A percentile compares a stretch with the other conserved stretches of the same genome.
Evolutionary conservation across 306 rosid species (phyloP).

Genomic region (Dalbergia cultrata): DNA sequence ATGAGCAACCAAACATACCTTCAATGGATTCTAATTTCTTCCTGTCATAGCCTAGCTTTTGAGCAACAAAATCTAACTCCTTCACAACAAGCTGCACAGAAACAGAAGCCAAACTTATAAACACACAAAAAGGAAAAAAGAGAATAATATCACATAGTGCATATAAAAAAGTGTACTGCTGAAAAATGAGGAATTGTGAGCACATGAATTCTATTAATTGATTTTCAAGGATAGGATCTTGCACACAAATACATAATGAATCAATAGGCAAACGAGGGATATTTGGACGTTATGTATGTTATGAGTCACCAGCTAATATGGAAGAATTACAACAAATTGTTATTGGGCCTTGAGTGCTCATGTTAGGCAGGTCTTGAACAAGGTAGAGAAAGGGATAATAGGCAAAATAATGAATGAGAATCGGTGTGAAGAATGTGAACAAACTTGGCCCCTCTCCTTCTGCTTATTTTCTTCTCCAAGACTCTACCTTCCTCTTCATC

Average conservation of each 20-base stretch:
- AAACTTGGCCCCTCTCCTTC: too few relatives aligned
- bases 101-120: not conserved
- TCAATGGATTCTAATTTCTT: conserved; percentile 36
- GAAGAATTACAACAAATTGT: too few relatives aligned
- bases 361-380: too few relatives aligned
- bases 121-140: not conserved
- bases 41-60: conserved; percentile 21
- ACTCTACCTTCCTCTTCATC: too few relatives aligned
- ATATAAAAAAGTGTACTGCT: not conserved
- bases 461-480: too few relatives aligned
- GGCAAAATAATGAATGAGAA: too few relatives aligned
- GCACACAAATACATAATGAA: conserved; percentile 22
- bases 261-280: conserved; percentile 1
- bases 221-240: conserved; percentile 5
- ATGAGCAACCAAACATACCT: conserved; percentile 48
- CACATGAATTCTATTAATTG: not conserved
- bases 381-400: too few relatives aligned
- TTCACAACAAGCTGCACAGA: conserved; percentile 64
- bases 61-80: conserved; percentile 66
- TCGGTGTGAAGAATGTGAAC: too few relatives aligned
- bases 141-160: not conserved
- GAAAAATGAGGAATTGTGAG: conserved; percentile 1
- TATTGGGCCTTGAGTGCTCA: too few relatives aligned
- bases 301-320: too few relatives aligned
- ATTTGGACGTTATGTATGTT: not conserved